Evolutionary conservation across 371 early-diverging fungal genomes (phyloP).

Genomic region (Mortierella sp.): DNA sequence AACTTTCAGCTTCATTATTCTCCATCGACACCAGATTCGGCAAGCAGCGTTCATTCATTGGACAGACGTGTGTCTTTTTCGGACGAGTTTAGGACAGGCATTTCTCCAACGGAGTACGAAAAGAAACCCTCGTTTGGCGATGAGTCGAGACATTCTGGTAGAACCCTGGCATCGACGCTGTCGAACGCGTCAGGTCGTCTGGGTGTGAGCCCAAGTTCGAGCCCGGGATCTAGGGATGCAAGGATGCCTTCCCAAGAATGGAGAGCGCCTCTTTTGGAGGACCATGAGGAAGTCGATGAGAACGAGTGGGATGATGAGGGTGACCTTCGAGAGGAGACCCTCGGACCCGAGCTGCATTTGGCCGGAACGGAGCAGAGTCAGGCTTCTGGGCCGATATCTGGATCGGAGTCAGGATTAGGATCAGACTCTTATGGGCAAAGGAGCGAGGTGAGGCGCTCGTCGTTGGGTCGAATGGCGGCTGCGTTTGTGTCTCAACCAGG

Average conservation of each 20-base stretch:
- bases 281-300: slow-evolving; percentile 15
- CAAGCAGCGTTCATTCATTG: slow-evolving; percentile 17
- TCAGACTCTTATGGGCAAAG: neutral
- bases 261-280: slow-evolving; percentile 22
- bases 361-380: neutral
- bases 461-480: slow-evolving; percentile 51
- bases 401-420: neutral
- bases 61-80: slow-evolving; percentile 37
- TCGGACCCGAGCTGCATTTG: slow-evolving; percentile 22
- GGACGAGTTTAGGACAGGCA: slow-evolving; percentile 8
- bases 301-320: neutral
- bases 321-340: slow-evolving; percentile 8
- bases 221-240: neutral
- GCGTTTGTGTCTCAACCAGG: slow-evolving; percentile 50
- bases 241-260: neutral
- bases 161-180: slow-evolving; percentile 25
- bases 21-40: slow-evolving; percentile 26
- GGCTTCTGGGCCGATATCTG: neutral
- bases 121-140: slow-evolving; percentile 29
- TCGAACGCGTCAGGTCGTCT: slow-evolving; percentile 13
- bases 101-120: slow-evolving; percentile 21
- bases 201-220: slow-evolving; percentile 1
- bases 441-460: slow-evolving; percentile 22
- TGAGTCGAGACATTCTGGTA: slow-evolving; percentile 34
- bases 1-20: neutral